Evolutionary conservation across 1,139 yeast species (phyloP), one percentile per base, ranked within the genome.

Genomic region (Scheffersomyces lignicola): DNA sequence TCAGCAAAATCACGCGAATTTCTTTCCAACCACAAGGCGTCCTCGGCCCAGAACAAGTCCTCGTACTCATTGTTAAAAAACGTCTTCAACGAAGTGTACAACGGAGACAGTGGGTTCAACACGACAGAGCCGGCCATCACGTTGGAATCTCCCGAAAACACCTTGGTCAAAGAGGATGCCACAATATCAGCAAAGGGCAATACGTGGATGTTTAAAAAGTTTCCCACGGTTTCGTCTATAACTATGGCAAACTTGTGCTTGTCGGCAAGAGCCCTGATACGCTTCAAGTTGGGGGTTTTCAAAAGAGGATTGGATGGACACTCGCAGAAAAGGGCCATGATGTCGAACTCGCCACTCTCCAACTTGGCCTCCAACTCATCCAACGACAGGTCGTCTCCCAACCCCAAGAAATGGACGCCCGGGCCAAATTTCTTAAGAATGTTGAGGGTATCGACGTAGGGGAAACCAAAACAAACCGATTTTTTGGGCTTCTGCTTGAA

Each of bases 81-180:
- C 17, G 58, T 44, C 52, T 83, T 81, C 36, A 90, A 73, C 27
- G 48, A 47, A 1, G 47, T 36, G 58, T 85, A 88, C 42, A 62
- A 63, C 29, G 61, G 64, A 10, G 92, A 73, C 9, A 68, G 52
- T 6, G 92, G 85, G 53, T 90, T 92, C 47, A 92, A 62, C 8
- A 89, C 82, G 42, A 90, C 61, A 10, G 94, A 82, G 4, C 98
- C 98, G 0, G 92, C 96, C 90, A 90, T 85, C 35, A 92, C 97
- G 52, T 90, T 89, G 30, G 96, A 83, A 56, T 88, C 97, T 12
- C 97, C 97, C 18, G 94, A 83, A 52, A 92, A 92, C 10, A 90
- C 87, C 58, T 92, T 92, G 8, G 97, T 90, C 43, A 92, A 69
- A 15, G 96, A 87, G 15, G 94, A 79, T 25, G 84, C 95, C 11